phyloP scores from a whole-genome alignment of 441 rosid species.

The Mallotus repandus region DNA sequence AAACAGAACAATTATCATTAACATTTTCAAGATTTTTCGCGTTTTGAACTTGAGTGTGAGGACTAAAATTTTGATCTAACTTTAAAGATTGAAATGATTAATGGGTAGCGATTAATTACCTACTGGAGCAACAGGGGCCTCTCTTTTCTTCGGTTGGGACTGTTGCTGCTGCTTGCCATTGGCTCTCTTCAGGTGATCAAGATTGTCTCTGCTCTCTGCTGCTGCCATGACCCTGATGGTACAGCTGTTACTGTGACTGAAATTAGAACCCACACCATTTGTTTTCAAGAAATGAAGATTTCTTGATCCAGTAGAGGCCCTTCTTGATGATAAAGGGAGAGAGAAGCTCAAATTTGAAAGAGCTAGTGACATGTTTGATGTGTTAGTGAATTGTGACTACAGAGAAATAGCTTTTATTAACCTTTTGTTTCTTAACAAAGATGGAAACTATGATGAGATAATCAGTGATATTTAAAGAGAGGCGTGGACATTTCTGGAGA shows the following conservation, averaged over 20 bases:
- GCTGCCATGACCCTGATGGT: conserved; percentile 34
- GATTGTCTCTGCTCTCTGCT: conserved; percentile 39
- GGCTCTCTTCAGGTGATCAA: conserved; percentile 46
- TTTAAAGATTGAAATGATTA: not conserved
- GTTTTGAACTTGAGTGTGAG: too few relatives aligned
- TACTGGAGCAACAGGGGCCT: conserved; percentile 35
- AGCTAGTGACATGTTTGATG: conserved; percentile 31
- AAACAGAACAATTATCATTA: not conserved
- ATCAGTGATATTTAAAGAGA: conserved; percentile 13
- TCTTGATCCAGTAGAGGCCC: not conserved
- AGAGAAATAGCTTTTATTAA: too few relatives aligned
- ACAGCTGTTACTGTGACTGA: conserved; percentile 7
- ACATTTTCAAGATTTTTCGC: not conserved
- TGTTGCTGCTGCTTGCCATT: conserved; percentile 23
- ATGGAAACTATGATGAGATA: too few relatives aligned
- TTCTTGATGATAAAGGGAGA: conserved; percentile 17
- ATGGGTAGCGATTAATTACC: conserved; percentile 25
- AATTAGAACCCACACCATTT: not conserved
- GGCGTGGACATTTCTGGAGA: conserved; percentile 32
- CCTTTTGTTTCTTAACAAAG: too few relatives aligned
- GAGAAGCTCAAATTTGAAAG: conserved; percentile 31
- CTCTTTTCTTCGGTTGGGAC: conserved; percentile 37
- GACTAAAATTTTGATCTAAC: too few relatives aligned
- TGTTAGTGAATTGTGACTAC: too few relatives aligned
- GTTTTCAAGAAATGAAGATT: not conserved